Evolutionary conservation across 495 filamentous ascomycete genomes (phyloP), one percentile per base, ranked within the genome.

Genomic region (Aspergillus ostianus): DNA sequence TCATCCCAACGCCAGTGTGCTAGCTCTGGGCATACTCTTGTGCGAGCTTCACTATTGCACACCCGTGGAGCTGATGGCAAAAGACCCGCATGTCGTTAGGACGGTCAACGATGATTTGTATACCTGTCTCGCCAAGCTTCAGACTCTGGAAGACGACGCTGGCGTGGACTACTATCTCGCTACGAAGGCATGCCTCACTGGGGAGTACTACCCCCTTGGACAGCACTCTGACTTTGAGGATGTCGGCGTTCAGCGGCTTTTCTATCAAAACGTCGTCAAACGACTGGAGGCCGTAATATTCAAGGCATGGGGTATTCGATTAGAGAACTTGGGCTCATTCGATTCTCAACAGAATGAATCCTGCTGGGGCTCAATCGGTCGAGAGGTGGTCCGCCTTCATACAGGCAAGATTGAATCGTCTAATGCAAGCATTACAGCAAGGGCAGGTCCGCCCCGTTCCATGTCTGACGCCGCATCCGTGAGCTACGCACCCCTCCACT

Each of bases 41-140:
- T 72, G 69, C 57, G 69, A 72, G 65, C 69, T 72, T 64, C 69
- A 72, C 56, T 68, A 72, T 58, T 70, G 65, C 56, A 72, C 62
- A 63, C 63, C 69, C 49, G 68, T 72, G 53, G 67, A 70, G 65
- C 50, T 53, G 53, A 58, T 60, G 63, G 46, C 44, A 65, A 68
- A 67, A 36, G 65, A 68, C 56, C 7, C 59, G 49, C 0, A 61
- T 32, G 53, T 49, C 26, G 47, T 56, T 47, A 64, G 65, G 29
- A 72, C 68, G 45, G 55, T 70, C 53, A 72, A 70, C 46, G 52
- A 51, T 60, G 69, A 72, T 60, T 68, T 50, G 59, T 72, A 72
- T 60, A 72, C 69, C 58, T 51, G 67, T 48, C 58, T 68, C 46
- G 63, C 68, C 30, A 61, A 56, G 30, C 69, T 72, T 53, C 54